phyloP scores from a whole-genome alignment of 169 alveolate genomes.

The Plasmodium fragile region DNA sequence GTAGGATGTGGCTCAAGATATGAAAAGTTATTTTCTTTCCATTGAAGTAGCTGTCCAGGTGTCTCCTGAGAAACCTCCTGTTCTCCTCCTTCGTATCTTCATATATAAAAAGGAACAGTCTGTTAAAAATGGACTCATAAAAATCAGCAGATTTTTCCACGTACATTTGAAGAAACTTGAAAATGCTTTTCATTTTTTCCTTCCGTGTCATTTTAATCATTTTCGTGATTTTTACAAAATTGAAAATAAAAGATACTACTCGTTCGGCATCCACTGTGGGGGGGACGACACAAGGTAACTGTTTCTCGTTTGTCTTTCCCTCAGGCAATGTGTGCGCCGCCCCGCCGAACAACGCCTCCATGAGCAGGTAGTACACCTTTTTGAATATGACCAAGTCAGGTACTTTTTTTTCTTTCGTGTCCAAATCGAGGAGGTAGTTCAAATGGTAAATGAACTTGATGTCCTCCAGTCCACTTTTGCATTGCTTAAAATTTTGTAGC shows the following conservation, averaged over 20 bases:
- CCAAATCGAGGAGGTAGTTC: conserved; percentile 21
- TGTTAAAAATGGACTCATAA: conserved; percentile 6
- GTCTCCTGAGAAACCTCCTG: conserved; percentile 13
- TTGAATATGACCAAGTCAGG: conserved; percentile 21
- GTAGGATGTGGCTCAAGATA: conserved; percentile 17
- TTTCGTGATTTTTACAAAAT: conserved; percentile 53
- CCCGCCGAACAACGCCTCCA: conserved; percentile 25
- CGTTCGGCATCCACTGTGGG: conserved; percentile 8
- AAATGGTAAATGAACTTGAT: conserved; percentile 40
- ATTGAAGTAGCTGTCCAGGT: conserved; percentile 30
- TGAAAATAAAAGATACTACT: neutral
- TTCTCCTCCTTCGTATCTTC: conserved; percentile 40
- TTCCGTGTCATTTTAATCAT: conserved; percentile 15
- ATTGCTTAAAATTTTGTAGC: conserved; percentile 13
- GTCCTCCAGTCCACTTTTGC: conserved; percentile 57
- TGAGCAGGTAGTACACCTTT: conserved; percentile 26
- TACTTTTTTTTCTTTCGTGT: neutral
- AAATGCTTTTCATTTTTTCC: neutral
- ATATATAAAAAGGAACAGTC: conserved; percentile 45
- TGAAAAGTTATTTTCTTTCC: conserved; percentile 15
- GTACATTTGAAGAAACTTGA: conserved; percentile 24
- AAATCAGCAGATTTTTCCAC: conserved; percentile 12
- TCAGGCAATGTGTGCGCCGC: neutral
- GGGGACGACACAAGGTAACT: neutral
- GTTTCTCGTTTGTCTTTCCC: neutral